phyloP scores from a whole-genome alignment of 257 asterid genomes.

The Lithospermum erythrorhizon region DNA sequence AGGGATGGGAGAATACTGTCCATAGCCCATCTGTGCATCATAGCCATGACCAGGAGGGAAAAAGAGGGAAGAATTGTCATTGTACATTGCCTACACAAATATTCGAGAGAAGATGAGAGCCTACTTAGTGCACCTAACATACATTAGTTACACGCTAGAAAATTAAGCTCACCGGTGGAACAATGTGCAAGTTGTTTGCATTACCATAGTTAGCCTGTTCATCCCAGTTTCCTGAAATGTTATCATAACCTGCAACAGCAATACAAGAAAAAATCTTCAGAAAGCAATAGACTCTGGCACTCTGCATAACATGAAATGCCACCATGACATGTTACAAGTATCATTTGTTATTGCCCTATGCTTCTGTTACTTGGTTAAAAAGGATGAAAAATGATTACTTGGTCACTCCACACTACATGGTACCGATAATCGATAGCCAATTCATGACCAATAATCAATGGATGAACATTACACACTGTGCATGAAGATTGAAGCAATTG shows the following conservation, averaged over 20 bases:
- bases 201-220: slow-evolving; percentile 70
- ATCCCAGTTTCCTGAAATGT: slow-evolving; percentile 61
- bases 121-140: slow-evolving; percentile 9
- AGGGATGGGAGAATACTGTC: slow-evolving; percentile 86
- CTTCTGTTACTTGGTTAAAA: too few species aligned
- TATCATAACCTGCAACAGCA: slow-evolving; percentile 60
- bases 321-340: not conserved
- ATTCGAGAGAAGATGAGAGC: slow-evolving; percentile 13
- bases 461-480: not conserved
- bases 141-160: slow-evolving; percentile 5
- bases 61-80: slow-evolving; percentile 62
- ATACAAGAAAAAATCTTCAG: slow-evolving; percentile 10
- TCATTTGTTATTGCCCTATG: too few species aligned
- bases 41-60: slow-evolving; percentile 79
- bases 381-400: too few species aligned
- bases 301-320: not conserved
- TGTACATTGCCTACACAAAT: slow-evolving; percentile 70
- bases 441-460: not conserved
- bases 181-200: slow-evolving; percentile 75
- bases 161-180: slow-evolving; percentile 61
- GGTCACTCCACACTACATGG: too few species aligned
- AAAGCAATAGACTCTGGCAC: not conserved
- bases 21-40: slow-evolving; percentile 86
- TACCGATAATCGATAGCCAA: too few species aligned
- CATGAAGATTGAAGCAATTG: slow-evolving; percentile 8